Evolutionary conservation across 2,329 filamentous ascomycete genomes (phyloP), one percentile per base, ranked within the genome.

Genomic region (Penicillium sp.): DNA sequence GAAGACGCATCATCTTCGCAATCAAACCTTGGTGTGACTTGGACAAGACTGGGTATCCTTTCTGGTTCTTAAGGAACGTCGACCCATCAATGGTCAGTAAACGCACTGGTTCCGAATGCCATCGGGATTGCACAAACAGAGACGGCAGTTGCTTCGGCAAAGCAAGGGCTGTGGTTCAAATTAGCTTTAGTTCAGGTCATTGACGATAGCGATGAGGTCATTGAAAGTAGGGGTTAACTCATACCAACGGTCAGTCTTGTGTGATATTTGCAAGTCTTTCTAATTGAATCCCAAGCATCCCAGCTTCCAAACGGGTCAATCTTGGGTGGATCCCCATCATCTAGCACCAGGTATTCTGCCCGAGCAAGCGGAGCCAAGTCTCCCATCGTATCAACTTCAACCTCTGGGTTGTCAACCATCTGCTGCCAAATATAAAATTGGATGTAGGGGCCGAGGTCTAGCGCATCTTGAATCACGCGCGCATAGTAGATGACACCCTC

Each of bases 261-360:
- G 73, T 88, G 88, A 75, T 99, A 97, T 76, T 87, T 89, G 82
- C 92, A 97, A 55, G 91, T 80, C 51, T 87, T 88, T 51, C 94
- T 84, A 67, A 99, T 89, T 22, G 88, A 81, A 72, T 99, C 88
- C 94, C 94, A 99, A 1, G 89, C 88, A 74, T 97, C 92, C 95
- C 95, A 99, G 2, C 87, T 82, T 51, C 87, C 87, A 73, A 90
- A 94, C 0, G 89, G 73, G 66, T 93, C 88, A 58, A 87, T 77
- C 22, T 85, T 81, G 32, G 79, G 76, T 7, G 67, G 66, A 34
- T 73, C 62, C 5, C 62, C 66, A 13, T 73, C 69, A 1, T 73
- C 58, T 10, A 63, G 63, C 16, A 64, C 63, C 16, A 76, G 56
- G 59, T 74, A 79, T 55, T 76, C 73, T 39, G 66, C 66, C 20